These are phyloP conservation scores for Ophiocordyceps sinensis DNA, from an alignment of 2,329 filamentous ascomycete genomes.

Conservation along the genomic window DNA sequence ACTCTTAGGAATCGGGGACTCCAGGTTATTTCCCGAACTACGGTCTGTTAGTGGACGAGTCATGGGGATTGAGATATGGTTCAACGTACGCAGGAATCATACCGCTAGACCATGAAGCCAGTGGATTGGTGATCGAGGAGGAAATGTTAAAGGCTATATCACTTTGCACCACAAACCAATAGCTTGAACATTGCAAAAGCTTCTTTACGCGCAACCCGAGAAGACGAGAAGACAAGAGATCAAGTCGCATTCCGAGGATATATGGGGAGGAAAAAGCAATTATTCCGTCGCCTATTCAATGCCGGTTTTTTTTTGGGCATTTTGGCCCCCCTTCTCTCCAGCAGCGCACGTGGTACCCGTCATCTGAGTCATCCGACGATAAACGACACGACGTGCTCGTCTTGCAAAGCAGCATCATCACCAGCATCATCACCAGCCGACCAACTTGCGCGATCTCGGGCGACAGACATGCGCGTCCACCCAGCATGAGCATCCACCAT, in stretches of 20 bases:
- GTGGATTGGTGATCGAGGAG: not conserved
- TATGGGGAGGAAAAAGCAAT: too few relatives aligned
- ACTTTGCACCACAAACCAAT: too few relatives aligned
- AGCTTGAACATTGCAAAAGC: too few relatives aligned
- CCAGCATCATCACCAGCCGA: not conserved
- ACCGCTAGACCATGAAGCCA: slow-evolving; percentile 12
- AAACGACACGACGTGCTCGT: not conserved
- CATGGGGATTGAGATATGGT: too few relatives aligned
- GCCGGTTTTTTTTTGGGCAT: too few relatives aligned
- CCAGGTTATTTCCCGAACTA: slow-evolving; percentile 3
- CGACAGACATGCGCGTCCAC: not conserved
- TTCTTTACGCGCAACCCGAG: too few relatives aligned
- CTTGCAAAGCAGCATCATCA: not conserved
- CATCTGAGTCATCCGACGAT: not conserved
- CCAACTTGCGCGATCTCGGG: not conserved
- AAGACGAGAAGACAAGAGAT: too few relatives aligned
- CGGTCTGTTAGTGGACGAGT: too few relatives aligned
- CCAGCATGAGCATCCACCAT: slow-evolving; percentile 26
- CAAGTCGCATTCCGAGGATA: too few relatives aligned
- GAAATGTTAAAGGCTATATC: too few relatives aligned
- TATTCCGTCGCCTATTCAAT: too few relatives aligned
- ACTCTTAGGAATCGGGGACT: slow-evolving; percentile 7
- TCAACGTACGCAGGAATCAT: slow-evolving; percentile 7
- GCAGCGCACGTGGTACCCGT: not conserved
- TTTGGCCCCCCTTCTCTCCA: too few relatives aligned